Evolutionary conservation across 2,329 filamentous ascomycete species (phyloP).

Genomic region (Fusarium circinatum): DNA sequence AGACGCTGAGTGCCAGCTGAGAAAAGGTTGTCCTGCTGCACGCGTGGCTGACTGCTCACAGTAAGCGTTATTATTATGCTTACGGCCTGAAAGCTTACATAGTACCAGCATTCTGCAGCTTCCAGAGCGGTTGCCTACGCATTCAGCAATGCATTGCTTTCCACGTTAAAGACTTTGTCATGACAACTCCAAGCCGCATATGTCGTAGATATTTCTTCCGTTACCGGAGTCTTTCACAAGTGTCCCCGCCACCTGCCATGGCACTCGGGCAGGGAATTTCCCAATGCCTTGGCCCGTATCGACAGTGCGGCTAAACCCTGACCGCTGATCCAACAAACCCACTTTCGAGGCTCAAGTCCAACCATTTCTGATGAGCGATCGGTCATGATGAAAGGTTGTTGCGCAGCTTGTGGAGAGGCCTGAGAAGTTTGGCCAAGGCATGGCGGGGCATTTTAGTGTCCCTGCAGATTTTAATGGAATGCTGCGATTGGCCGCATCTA

Average conservation of each 20-base stretch:
- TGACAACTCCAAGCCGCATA: slow-evolving; percentile 29
- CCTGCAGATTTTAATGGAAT: slow-evolving; percentile 36
- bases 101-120: slow-evolving; percentile 4
- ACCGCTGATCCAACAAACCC: slow-evolving; percentile 41
- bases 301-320: slow-evolving; percentile 34
- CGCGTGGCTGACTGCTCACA: background rate
- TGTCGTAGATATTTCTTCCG: background rate
- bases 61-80: background rate
- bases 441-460: slow-evolving; percentile 42
- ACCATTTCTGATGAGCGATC: slow-evolving; percentile 30
- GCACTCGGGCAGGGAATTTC: background rate
- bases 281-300: slow-evolving; percentile 6
- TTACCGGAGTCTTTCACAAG: slow-evolving; percentile 3
- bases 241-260: slow-evolving; percentile 20
- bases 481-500: slow-evolving; percentile 31
- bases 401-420: slow-evolving; percentile 40
- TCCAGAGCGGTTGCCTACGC: slow-evolving; percentile 6
- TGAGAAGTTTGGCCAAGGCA: slow-evolving; percentile 41
- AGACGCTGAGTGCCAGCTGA: slow-evolving; percentile 9
- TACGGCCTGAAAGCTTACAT: background rate
- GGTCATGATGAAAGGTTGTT: slow-evolving; percentile 37
- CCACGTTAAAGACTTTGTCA: slow-evolving; percentile 11
- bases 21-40: background rate
- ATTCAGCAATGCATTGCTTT: background rate
- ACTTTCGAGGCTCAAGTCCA: slow-evolving; percentile 34